Evolutionary conservation across 495 filamentous ascomycete genomes (phyloP), one percentile per base, ranked within the genome.

Genomic region (Endocarpon pusillum): DNA sequence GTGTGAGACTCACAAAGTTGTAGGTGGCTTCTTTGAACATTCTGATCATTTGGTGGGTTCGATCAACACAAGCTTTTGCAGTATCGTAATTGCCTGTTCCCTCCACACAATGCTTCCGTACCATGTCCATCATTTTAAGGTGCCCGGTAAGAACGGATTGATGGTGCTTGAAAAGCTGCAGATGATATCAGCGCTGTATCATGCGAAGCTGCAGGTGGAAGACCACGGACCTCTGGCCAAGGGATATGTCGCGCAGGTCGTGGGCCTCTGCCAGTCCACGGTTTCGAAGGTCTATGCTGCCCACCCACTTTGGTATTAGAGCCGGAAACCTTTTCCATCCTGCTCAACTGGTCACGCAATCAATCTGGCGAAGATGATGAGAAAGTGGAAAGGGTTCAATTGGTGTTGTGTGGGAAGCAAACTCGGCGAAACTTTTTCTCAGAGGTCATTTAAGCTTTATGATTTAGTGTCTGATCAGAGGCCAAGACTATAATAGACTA

Each of bases 111-210:
- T 53, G 44, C 25, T 54, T 46, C 9, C 40, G 36, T 5, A 54
- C 34, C 50, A 54, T 51, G 17, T 50, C 44, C n/a, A 51, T 35
- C 51, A 54, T 54, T 26, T 44, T 45, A 18, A 46, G 7, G 26
- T 54, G 51, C n/a, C 51, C 51, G 38, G 53, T 50, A 21, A 53
- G 20, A 9, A 43, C 11, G 2, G 50, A 53, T 0, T 54, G 43
- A 28, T 54, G 51, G 35, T 45, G 40, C 32, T 42, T 43, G 29
- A 54, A 53, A 3, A 54, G 42, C 51, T 54, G 33, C 21, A 14
- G n/a, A 21, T 18, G 11, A 8, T 6, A 19, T n/a, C n/a, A n/a
- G n/a, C n/a, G 6, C 25, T 29, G 22, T 20, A 14, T 3, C 29
- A 17, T n/a, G 10, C 31, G 32, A 8, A 25, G 23, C 12, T 25